Percentiles rank a stretch among this genome's conserved stretches.
phyloP scores from a whole-genome alignment of 1,139 yeast species.

The Blastobotrys aristatus region DNA sequence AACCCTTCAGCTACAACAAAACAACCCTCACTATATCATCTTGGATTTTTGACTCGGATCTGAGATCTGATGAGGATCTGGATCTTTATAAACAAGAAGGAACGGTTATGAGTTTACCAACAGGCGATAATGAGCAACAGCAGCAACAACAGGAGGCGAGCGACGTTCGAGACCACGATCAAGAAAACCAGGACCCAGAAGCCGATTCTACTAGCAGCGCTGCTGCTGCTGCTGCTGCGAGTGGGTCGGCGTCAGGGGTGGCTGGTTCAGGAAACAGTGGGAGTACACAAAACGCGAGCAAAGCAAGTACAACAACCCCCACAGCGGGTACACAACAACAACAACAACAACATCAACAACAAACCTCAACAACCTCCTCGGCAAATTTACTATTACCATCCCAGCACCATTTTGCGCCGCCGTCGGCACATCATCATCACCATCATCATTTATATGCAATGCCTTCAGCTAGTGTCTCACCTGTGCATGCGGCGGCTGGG shows the following conservation, averaged over 20 bases:
- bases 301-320: background rate
- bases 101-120: conserved; percentile 1
- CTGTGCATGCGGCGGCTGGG: conserved; percentile 14
- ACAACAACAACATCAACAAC: background rate
- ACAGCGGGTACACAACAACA: background rate
- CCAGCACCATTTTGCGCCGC: conserved; percentile 10
- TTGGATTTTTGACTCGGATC: background rate
- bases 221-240: too few species aligned
- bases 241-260: too few species aligned
- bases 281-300: background rate
- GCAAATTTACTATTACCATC: background rate
- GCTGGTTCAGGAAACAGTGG: background rate
- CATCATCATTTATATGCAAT: conserved; percentile 12
- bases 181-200: background rate
- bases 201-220: background rate
- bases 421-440: conserved; percentile 4
- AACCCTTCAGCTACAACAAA: too few species aligned
- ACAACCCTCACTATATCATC: conserved; percentile 5
- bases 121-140: background rate
- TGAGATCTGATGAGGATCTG: conserved; percentile 9
- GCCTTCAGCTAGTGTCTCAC: conserved; percentile 14
- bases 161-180: background rate
- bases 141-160: background rate
- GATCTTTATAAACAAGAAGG: background rate
- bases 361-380: background rate